phyloP scores from a whole-genome alignment of 2,329 filamentous ascomycete species.

The Verticillium nonalfalfae region DNA sequence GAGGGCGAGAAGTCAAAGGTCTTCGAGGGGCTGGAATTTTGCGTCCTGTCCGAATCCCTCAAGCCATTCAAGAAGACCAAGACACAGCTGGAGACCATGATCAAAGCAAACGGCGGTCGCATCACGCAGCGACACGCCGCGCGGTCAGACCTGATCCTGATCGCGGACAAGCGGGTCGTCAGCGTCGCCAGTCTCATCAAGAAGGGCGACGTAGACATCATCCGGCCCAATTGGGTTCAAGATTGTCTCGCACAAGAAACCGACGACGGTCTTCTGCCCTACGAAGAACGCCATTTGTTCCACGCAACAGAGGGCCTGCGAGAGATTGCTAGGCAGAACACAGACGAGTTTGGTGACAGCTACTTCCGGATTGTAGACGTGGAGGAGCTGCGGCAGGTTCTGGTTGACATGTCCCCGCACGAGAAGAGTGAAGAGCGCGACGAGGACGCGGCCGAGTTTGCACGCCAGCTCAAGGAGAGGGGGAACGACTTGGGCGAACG shows the following conservation, averaged over 20 bases:
- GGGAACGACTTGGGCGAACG: constrained; percentile 46
- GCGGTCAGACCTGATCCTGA: constrained; percentile 56
- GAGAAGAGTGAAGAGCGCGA: constrained; percentile 22
- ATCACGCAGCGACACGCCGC: constrained; percentile 69
- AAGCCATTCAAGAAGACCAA: constrained; percentile 70
- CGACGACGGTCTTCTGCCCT: constrained; percentile 57
- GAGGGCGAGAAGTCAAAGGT: constrained; percentile 53
- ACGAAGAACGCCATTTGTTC: constrained; percentile 62
- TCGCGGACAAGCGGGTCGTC: constrained; percentile 75
- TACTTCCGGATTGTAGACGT: constrained; percentile 64
- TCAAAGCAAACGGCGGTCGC: constrained; percentile 77
- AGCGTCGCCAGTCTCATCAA: constrained; percentile 82
- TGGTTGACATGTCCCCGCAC: constrained; percentile 45
- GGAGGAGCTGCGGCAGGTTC: constrained; percentile 52
- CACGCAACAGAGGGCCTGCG: constrained; percentile 53
- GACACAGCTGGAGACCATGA: constrained; percentile 67
- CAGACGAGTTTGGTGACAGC: constrained; percentile 77
- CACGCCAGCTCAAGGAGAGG: constrained; percentile 48
- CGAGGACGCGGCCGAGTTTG: constrained; percentile 40
- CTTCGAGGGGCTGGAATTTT: constrained; percentile 75
- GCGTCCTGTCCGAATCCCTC: constrained; percentile 70
- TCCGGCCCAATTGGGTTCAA: constrained; percentile 75
- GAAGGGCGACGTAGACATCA: constrained; percentile 60
- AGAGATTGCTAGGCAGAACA: constrained; percentile 50
- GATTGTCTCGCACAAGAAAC: constrained; percentile 64